Evolutionary conservation across 345 rosid species (phyloP).

Genomic region (Aurinia saxatilis): DNA sequence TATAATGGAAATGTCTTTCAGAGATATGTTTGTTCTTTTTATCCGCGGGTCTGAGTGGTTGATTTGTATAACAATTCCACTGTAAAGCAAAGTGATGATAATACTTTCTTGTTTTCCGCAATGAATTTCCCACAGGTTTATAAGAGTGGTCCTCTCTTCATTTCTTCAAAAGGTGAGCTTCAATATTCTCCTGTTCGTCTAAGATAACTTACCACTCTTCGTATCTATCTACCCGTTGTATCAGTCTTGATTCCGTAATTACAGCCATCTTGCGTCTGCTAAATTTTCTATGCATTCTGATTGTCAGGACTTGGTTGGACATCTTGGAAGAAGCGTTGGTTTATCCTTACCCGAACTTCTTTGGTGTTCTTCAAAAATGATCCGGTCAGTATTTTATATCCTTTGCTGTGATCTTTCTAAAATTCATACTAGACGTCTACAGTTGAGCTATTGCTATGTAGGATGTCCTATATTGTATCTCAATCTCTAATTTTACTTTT

Average conservation of each 20-base stretch:
- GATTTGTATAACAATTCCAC: neutral
- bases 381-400: constrained; percentile 56
- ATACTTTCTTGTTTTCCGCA: neutral
- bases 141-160: constrained; percentile 94
- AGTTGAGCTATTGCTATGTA: neutral
- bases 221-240: neutral
- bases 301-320: constrained; percentile 95
- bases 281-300: neutral
- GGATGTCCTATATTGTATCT: too few species aligned
- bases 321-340: constrained; percentile 99
- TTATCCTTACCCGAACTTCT: constrained; percentile 87
- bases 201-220: neutral
- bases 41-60: neutral
- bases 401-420: neutral
- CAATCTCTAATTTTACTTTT: too few species aligned
- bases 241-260: constrained; percentile 1
- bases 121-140: constrained; percentile 52
- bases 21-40: neutral
- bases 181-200: neutral
- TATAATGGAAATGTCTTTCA: neutral
- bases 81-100: neutral
- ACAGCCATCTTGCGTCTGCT: neutral
- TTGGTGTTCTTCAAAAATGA: constrained; percentile 95
- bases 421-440: neutral
- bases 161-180: constrained; percentile 83